A percentile compares a stretch with the other conserved stretches of the same genome.
Conservation (phyloP, 768 basidiomycete genomes). For the Suillus discolor region DNA sequence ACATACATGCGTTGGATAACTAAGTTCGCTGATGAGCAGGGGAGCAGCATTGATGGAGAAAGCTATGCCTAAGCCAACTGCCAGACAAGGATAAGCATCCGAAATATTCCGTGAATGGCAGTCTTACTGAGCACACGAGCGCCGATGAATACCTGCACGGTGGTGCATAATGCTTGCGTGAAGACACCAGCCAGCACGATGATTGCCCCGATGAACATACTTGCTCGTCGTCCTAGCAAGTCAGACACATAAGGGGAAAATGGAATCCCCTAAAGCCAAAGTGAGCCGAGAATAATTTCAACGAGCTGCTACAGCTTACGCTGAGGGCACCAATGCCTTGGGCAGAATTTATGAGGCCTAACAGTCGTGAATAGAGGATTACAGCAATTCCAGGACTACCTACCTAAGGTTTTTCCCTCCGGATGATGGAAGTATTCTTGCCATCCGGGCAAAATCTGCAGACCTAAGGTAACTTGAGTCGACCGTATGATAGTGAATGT, state of each 20-base stretch:
- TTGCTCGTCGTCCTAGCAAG: conserved; percentile 57
- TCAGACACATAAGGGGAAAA: conserved; percentile 66
- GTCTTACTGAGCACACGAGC: conserved; percentile 47
- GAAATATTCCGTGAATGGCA: neutral
- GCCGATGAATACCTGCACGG: conserved; percentile 54
- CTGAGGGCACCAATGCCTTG: conserved; percentile 59
- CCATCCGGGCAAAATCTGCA: conserved; percentile 71
- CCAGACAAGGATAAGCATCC: neutral
- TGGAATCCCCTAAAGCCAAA: conserved; percentile 50
- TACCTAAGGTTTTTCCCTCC: conserved; percentile 52
- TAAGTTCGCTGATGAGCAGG: conserved; percentile 62
- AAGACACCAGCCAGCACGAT: conserved; percentile 69
- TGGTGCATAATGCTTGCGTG: conserved; percentile 50
- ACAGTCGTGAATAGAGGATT: conserved; percentile 1
- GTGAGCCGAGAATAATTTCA: neutral
- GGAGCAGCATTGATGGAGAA: conserved; percentile 67
- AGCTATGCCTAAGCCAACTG: conserved; percentile 66
- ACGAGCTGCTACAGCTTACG: conserved; percentile 32
- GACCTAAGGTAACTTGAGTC: conserved; percentile 42
- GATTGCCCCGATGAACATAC: conserved; percentile 60
- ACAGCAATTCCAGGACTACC: neutral
- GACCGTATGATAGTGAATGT: conserved; percentile 24
- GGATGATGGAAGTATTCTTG: conserved; percentile 57
- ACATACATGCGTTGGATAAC: conserved; percentile 70
- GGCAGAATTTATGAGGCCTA: conserved; percentile 67